These are phyloP conservation scores for Flaveria floridana DNA, from an alignment of 140 eudicot genomes.

Conservation along the genomic window DNA sequence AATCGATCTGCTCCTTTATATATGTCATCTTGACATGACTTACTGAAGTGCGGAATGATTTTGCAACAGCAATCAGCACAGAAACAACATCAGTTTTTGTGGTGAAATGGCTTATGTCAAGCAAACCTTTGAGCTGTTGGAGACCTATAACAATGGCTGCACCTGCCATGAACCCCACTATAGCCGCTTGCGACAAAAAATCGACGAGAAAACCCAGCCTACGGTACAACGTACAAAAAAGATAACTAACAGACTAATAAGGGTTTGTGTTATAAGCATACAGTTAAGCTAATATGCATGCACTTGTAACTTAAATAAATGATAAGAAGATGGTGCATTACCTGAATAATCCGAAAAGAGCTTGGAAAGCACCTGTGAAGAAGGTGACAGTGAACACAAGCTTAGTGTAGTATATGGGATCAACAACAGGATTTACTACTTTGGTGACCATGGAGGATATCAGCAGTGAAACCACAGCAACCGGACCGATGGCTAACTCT, in stretches of 20 bases:
- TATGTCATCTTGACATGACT: constrained; percentile 29
- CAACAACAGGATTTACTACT: constrained; percentile 43
- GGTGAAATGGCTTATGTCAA: constrained; percentile 51
- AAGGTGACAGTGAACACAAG: constrained; percentile 69
- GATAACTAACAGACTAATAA: not conserved
- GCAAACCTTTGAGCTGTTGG: constrained; percentile 59
- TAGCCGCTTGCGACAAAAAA: constrained; percentile 59
- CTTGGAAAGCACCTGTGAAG: constrained; percentile 58
- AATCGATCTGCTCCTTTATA: not conserved
- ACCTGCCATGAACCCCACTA: constrained; percentile 63
- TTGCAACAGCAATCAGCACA: constrained; percentile 45
- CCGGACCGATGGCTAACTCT: constrained; percentile 76
- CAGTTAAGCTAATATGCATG: too few relatives aligned
- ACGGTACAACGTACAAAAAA: not conserved
- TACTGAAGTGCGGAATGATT: constrained; percentile 47
- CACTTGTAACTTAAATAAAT: too few relatives aligned
- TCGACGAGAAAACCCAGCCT: constrained; percentile 67
- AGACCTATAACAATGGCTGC: constrained; percentile 60
- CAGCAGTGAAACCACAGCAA: constrained; percentile 70
- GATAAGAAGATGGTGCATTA: not conserved
- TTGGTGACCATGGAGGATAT: constrained; percentile 53
- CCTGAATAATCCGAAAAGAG: constrained; percentile 63
- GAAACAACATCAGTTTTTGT: constrained; percentile 58
- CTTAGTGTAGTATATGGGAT: constrained; percentile 49
- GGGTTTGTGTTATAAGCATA: too few relatives aligned